Conservation (phyloP, 106 monocot genomes). For the Ottelia alismoides region DNA sequence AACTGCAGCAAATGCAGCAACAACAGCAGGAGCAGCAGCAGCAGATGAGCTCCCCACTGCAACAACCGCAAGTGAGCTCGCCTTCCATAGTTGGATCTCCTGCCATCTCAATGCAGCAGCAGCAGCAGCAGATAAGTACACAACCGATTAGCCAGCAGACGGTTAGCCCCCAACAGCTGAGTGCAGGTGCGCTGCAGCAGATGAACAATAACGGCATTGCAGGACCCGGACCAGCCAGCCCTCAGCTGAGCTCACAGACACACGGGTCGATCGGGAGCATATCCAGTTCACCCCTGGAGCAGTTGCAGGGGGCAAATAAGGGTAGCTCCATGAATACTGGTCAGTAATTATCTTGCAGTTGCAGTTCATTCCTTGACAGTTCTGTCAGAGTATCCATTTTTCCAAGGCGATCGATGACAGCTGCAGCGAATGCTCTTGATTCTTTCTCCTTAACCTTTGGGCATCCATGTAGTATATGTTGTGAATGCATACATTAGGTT, state of each 20-base stretch:
- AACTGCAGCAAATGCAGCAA: neutral
- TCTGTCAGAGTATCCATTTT: too few species aligned
- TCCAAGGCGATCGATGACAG: too few species aligned
- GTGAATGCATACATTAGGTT: too few species aligned
- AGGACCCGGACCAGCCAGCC: slow-evolving; percentile 45
- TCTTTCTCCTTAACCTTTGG: too few species aligned
- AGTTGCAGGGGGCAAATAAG: slow-evolving; percentile 64
- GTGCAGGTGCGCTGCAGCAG: slow-evolving; percentile 34
- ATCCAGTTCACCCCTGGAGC: slow-evolving; percentile 78
- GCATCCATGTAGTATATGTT: too few species aligned
- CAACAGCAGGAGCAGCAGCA: slow-evolving; percentile 33
- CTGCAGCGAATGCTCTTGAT: too few species aligned
- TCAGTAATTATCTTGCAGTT: too few species aligned
- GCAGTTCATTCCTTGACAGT: too few species aligned
- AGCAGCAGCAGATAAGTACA: too few species aligned
- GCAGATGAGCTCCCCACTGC: slow-evolving; percentile 33
- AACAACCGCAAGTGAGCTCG: slow-evolving; percentile 31
- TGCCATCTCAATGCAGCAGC: too few species aligned
- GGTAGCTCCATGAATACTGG: too few species aligned
- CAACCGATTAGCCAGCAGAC: slow-evolving; percentile 41
- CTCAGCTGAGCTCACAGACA: slow-evolving; percentile 78
- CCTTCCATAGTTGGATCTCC: too few species aligned
- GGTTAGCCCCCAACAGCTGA: slow-evolving; percentile 58
- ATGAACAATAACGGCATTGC: slow-evolving; percentile 30
- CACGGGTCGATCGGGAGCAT: slow-evolving; percentile 70